These are phyloP conservation scores for Fragaria vesca DNA, from an alignment of 306 rosid genomes.

Conservation along the genomic window DNA sequence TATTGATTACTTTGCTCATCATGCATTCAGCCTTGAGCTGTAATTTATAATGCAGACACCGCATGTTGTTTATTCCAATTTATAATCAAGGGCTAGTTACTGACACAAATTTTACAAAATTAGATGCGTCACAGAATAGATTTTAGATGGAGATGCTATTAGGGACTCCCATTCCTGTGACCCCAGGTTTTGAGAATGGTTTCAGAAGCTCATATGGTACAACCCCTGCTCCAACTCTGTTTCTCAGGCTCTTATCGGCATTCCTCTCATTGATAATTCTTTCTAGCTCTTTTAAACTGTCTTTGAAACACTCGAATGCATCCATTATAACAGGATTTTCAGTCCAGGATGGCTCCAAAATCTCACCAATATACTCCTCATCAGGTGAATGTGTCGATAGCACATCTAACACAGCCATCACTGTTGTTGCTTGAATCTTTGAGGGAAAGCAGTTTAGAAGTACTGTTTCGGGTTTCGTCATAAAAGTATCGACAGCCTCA, in stretches of 20 bases:
- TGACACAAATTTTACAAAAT: not conserved
- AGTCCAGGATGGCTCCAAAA: constrained; percentile 31
- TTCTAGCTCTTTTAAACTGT: constrained; percentile 25
- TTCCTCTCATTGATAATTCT: constrained; percentile 32
- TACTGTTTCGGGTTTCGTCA: constrained; percentile 27
- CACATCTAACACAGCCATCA: constrained; percentile 34
- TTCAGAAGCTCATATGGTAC: not conserved
- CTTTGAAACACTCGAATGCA: constrained; percentile 28
- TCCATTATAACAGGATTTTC: constrained; percentile 30
- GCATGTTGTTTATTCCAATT: not conserved
- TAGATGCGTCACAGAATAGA: no score
- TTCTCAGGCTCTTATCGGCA: constrained; percentile 6
- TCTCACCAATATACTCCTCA: constrained; percentile 35
- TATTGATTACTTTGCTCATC: not conserved
- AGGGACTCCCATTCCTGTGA: not conserved
- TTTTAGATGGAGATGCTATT: not conserved
- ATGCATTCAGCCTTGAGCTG: not conserved
- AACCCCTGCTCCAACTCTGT: constrained; percentile 16
- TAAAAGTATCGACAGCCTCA: constrained; percentile 14
- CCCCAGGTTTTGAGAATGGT: not conserved
- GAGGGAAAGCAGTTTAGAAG: constrained; percentile 36
- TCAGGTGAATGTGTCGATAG: constrained; percentile 38
- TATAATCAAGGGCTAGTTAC: not conserved
- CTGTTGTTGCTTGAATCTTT: constrained; percentile 36
- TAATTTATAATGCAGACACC: not conserved